phyloP scores from a whole-genome alignment of 2,329 filamentous ascomycete species.

The Aspergillus neoniger region DNA sequence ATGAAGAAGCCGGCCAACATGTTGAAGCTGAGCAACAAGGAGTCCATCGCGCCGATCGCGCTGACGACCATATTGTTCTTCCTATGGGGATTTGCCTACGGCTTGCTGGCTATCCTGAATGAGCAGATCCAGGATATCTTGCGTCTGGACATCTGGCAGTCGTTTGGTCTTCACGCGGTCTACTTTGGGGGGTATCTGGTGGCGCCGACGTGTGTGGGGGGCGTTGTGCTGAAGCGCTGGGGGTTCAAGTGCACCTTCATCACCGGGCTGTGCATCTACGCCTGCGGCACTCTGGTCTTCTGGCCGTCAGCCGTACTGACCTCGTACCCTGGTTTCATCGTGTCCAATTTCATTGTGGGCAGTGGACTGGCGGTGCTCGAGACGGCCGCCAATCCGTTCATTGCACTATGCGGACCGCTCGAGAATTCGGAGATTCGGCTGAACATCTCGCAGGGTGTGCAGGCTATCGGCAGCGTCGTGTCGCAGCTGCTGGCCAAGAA shows the following conservation, averaged over 20 bases:
- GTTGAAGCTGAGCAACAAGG: constrained; percentile 58
- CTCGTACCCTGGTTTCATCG: constrained; percentile 61
- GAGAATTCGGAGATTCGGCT: constrained; percentile 62
- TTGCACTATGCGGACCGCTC: constrained; percentile 61
- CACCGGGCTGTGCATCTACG: constrained; percentile 62
- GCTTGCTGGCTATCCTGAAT: constrained; percentile 80
- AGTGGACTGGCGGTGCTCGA: constrained; percentile 62
- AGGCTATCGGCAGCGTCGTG: constrained; percentile 61
- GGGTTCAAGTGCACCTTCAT: constrained; percentile 66
- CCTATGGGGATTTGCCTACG: constrained; percentile 89
- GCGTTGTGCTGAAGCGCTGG: constrained; percentile 57
- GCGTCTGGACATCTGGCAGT: constrained; percentile 35
- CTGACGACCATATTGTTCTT: constrained; percentile 81
- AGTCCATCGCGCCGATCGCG: constrained; percentile 59
- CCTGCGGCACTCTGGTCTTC: constrained; percentile 62
- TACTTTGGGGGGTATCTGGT: constrained; percentile 63
- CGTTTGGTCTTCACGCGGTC: constrained; percentile 57
- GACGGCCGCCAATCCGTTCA: constrained; percentile 63
- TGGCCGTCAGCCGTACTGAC: constrained; percentile 66
- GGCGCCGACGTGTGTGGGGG: constrained; percentile 58
- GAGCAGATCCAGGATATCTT: constrained; percentile 58
- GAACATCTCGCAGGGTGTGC: constrained; percentile 62
- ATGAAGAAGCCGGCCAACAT: constrained; percentile 60
- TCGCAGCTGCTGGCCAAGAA: constrained; percentile 62
- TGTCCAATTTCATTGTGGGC: constrained; percentile 65